Conservation (phyloP, 2,329 filamentous ascomycete species). For the Falciphora oryzae region DNA sequence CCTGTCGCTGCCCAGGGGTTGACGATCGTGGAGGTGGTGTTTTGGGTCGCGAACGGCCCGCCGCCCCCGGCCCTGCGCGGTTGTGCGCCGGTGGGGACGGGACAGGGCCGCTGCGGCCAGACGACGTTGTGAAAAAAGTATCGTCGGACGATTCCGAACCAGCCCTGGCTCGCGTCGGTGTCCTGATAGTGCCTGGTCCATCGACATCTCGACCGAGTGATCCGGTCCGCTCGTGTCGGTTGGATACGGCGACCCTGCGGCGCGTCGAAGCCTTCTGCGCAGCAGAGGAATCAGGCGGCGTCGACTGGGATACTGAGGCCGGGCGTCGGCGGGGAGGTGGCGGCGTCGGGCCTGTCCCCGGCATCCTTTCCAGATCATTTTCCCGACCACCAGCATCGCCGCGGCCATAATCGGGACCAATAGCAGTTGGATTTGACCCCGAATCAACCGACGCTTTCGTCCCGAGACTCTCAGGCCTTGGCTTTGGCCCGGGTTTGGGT, state of each 20-base stretch:
- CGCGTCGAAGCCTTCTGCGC: not conserved
- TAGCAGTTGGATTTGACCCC: too few relatives aligned
- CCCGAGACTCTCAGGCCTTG: conserved; percentile 16
- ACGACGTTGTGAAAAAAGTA: conserved; percentile 36
- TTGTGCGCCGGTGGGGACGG: not conserved
- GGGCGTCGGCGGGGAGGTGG: not conserved
- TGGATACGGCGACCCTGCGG: too few relatives aligned
- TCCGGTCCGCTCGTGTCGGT: not conserved
- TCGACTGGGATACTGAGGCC: not conserved
- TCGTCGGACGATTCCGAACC: conserved; percentile 33
- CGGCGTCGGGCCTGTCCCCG: not conserved
- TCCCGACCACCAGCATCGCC: not conserved
- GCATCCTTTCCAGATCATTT: not conserved
- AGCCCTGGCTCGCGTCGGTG: not conserved
- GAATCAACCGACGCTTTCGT: not conserved
- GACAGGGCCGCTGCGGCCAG: conserved; percentile 9
- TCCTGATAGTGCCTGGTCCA: not conserved
- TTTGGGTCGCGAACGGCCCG: not conserved
- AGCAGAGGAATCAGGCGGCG: not conserved
- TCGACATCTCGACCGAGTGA: not conserved
- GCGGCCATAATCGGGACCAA: too few relatives aligned
- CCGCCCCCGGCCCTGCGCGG: too few relatives aligned
- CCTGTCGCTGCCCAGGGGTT: not conserved
- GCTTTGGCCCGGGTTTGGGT: conserved; percentile 23
- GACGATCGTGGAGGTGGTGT: not conserved